Base-by-base conservation (phyloP, 2,329 filamentous ascomycete species). In the Pseudopyricularia cyperi region DNA sequence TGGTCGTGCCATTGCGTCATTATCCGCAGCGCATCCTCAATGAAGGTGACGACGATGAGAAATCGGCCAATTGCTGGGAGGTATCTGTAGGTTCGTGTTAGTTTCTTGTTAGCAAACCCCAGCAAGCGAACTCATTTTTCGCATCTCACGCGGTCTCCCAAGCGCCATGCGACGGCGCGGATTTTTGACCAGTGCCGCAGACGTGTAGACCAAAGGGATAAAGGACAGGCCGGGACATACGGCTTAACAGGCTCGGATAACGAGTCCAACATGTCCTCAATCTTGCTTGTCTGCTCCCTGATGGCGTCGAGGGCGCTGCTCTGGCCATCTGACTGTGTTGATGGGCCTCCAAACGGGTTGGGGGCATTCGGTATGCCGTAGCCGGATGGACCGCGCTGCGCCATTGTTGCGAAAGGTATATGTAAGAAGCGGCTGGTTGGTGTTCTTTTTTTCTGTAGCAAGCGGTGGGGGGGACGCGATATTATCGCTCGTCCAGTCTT, bases 1-100 rank as follows among this genome's bases (percentile, higher is more conserved):
- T 98, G 93, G 67, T 97, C 93, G 65, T 67, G 82, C 90, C 93
- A 98, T 82, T 98, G 93, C 60, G 93, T 98, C 61, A 97, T 75
- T 70, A 98, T 98, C 66, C 93, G 82, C 56, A 98, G 75, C 49
- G 90, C 89, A 74, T 98, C 93, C 71, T 98, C 93, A 61, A 98
- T 77, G 72, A 98, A 98, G 56, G 93, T 98, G 52, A 97, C 93
- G 53, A 98, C 93, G 61, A 98, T 98, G 60, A 98, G 72, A 70
- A 97, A 97, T 59, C 93, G 88, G 59, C 93, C 93, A 73, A 98
- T 91, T 58, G 88, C 89, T 54, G 93, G 93, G 46, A 98, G 79
- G 66, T 95, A 94, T 57, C 90, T 95, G 65, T 63, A 58, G 34
- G 9, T 9, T 50, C 5, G 6, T 7, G 15, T 19, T 28, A 17